Base-by-base conservation (phyloP, 306 rosid genomes). In the Quercus alba region DNA sequence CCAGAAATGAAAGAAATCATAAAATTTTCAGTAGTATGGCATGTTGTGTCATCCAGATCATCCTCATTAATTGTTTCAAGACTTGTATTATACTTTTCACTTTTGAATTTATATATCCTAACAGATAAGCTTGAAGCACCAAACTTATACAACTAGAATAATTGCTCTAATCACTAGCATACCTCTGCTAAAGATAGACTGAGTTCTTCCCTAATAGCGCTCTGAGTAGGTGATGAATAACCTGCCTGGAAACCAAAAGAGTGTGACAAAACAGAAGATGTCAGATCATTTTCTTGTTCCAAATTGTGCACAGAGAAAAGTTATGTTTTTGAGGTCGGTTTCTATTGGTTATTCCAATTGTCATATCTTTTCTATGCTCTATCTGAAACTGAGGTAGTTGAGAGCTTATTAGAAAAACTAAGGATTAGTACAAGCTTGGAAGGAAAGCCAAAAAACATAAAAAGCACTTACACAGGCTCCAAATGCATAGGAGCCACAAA, bases 161-260 rank as follows among this genome's bases (percentile, higher is more conserved):
- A n/a, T 13, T 9, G 21, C n/a, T 49, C 49, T 67, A 55, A 56
- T 67, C 57, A 77, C 1, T 58, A 15, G 20, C 76, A 75, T 86
- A 88, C 97, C 91, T 94, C 91, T 52, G 90, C 86, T 80, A 93
- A 73, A 76, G 97, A 79, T 57, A 95, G 85, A 78, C 38, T 75
- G 75, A 93, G 92, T 81, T 95, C 98, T 71, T 80, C 46, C 18
- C 78, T 84, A 82, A 95, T 90, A 70, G 90, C 99, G 75, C 79
- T 80, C 79, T 93, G 93, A 69, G 95, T 82, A 13, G 99, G 99
- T 33, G 99, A 95, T 62, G 99, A 95, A 84, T 91, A 95, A 72
- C 98, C 98, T 38, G 74, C 94, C 99, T 95, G 92, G 17, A 84
- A 81, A 69, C 70, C 38, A 4, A 73, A 55, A 23, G 57, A 83